Evolutionary conservation across 768 basidiomycete genomes (phyloP), one percentile per base, ranked within the genome.

Genomic region (Termitomyces heimii): DNA sequence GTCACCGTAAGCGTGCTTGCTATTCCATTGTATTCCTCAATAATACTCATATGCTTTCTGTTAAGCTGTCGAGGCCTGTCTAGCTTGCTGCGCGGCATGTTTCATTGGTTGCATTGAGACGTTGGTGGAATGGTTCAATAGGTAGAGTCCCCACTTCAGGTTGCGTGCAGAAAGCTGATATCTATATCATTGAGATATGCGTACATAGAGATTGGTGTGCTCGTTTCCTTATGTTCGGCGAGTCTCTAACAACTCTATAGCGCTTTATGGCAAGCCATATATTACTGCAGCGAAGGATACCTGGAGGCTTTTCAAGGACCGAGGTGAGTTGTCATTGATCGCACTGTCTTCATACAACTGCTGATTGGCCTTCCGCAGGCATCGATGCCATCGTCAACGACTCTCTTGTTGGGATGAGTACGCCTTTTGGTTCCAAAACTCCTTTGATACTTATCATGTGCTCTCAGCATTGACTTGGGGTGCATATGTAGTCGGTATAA

Each of bases 301-400:
- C 0, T 94, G 88, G 88, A 77, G 80, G 35, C 67, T 92, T 54
- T 82, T 90, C 71, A 81, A 80, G 65, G 86, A 91, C 64, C 81
- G 89, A 55, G 90, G 86, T 75, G 63, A 22, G 65, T 46, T 9
- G 31, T 54, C 18, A n/a, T 64, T 55, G 44, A 55, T 61, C 43
- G 20, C 5, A 16, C 43, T 51, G 39, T 9, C 46, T 58, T 57
- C 54, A 28, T 48, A 28, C 56, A 50, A 52, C 58, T 71, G 72
- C 67, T 24, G 20, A n/a, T 35, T 6, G 28, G 47, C 12, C 16
- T 46, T 46, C 12, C 18, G 40, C 56, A 77, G 77, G 79, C 24
- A 86, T 93, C 60, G 89, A 92, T 66, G 88, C 88, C 12, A 73
- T 94, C 10, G 78, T 93, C 61, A 92, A 94, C 64, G 92, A 94